phyloP scores from a whole-genome alignment of 140 eudicot species.

The Artemisia princeps region DNA sequence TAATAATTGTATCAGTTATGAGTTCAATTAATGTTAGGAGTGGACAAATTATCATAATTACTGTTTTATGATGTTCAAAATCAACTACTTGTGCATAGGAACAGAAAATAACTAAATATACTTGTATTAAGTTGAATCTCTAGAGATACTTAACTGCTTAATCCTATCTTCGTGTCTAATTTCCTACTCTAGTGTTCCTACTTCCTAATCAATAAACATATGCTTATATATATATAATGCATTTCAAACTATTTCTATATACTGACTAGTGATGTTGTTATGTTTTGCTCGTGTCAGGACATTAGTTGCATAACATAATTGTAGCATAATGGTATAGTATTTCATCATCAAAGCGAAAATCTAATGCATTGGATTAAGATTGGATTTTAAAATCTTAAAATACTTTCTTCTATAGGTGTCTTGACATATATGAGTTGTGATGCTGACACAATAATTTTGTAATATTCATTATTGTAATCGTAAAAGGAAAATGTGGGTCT shows the following conservation, averaged over 20 bases:
- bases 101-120: constrained; percentile 3
- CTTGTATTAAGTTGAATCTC: background rate
- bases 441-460: constrained; percentile 1
- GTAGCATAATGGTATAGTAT: background rate
- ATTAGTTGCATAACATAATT: constrained; percentile 4
- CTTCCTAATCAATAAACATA: background rate
- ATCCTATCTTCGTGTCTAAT: background rate
- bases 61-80: constrained; percentile 12
- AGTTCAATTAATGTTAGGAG: background rate
- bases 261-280: background rate
- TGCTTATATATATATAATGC: background rate
- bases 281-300: constrained; percentile 1
- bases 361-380: background rate
- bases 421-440: constrained; percentile 10
- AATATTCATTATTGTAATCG: constrained; percentile 11
- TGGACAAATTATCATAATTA: constrained; percentile 3
- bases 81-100: background rate
- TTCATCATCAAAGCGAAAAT: constrained; percentile 17
- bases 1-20: background rate
- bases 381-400: background rate
- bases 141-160: background rate
- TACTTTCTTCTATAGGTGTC: background rate
- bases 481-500: constrained; percentile 4
- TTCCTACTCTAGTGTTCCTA: background rate
- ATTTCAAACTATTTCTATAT: background rate